These are phyloP conservation scores for Calonectria multiphialidica DNA, from an alignment of 2,329 filamentous ascomycete genomes.

Conservation along the genomic window DNA sequence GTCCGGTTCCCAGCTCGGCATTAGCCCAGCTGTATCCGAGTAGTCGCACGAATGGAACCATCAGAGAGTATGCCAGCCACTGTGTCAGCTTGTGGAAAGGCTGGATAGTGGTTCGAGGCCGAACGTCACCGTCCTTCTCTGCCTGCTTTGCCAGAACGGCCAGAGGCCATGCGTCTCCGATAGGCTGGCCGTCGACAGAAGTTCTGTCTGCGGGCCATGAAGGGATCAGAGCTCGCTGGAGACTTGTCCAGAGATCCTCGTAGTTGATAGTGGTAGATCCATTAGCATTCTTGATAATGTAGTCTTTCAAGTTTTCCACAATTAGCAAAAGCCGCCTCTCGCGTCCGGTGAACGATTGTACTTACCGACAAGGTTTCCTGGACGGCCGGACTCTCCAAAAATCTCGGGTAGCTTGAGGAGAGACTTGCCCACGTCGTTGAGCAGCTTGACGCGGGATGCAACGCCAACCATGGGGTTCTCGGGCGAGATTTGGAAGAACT, in stretches of 20 bases:
- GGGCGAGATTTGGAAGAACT: slow-evolving; percentile 57
- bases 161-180: slow-evolving; percentile 65
- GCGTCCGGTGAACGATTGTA: background rate
- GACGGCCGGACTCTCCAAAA: slow-evolving; percentile 57
- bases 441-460: slow-evolving; percentile 54
- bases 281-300: slow-evolving; percentile 47
- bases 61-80: slow-evolving; percentile 80
- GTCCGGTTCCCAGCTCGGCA: slow-evolving; percentile 70
- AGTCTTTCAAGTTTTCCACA: slow-evolving; percentile 47
- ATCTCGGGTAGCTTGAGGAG: slow-evolving; percentile 51
- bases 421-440: slow-evolving; percentile 57
- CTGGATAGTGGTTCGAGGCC: slow-evolving; percentile 50
- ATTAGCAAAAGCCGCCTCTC: background rate
- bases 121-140: background rate
- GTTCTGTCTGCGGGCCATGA: slow-evolving; percentile 67
- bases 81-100: slow-evolving; percentile 76
- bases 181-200: slow-evolving; percentile 52
- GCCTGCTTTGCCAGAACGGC: slow-evolving; percentile 33
- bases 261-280: slow-evolving; percentile 51
- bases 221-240: slow-evolving; percentile 60
- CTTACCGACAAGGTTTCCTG: slow-evolving; percentile 62
- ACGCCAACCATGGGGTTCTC: slow-evolving; percentile 61
- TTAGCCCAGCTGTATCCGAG: slow-evolving; percentile 65
- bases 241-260: slow-evolving; percentile 54
- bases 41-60: slow-evolving; percentile 71